These are phyloP conservation scores for Apiospora pterosperma DNA, from an alignment of 2,329 filamentous ascomycete genomes.

Conservation along the genomic window DNA sequence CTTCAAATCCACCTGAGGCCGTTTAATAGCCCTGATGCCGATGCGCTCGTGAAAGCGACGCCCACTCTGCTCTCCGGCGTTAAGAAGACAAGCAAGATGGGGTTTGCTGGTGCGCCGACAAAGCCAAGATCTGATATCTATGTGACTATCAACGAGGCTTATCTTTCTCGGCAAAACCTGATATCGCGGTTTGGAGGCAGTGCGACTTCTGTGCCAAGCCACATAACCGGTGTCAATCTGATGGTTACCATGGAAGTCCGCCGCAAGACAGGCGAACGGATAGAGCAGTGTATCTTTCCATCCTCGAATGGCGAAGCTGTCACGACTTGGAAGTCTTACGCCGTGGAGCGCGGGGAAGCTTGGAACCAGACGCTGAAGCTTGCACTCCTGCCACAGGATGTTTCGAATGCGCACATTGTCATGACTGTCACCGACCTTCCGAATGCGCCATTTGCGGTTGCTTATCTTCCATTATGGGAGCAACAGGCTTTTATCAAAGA, in stretches of 20 bases:
- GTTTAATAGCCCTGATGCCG: constrained; percentile 75
- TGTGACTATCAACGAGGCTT: constrained; percentile 75
- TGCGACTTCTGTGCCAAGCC: constrained; percentile 64
- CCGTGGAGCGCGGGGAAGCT: constrained; percentile 70
- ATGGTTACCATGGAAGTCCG: constrained; percentile 90
- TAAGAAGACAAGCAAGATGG: constrained; percentile 80
- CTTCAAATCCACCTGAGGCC: constrained; percentile 76
- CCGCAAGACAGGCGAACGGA: constrained; percentile 70
- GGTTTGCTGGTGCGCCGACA: constrained; percentile 87
- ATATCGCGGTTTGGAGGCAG: constrained; percentile 69
- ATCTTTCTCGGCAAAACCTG: constrained; percentile 72
- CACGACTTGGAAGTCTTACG: constrained; percentile 86
- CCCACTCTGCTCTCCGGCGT: constrained; percentile 84
- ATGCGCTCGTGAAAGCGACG: constrained; percentile 77
- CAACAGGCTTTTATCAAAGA: constrained; percentile 86
- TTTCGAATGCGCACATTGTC: constrained; percentile 78
- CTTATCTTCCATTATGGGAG: constrained; percentile 92
- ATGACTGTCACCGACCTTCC: constrained; percentile 87
- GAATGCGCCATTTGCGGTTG: constrained; percentile 83
- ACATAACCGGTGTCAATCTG: constrained; percentile 66
- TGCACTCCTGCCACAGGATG: constrained; percentile 73
- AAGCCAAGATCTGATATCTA: constrained; percentile 93
- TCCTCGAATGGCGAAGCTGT: constrained; percentile 76
- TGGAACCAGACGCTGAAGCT: constrained; percentile 91
- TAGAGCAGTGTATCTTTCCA: constrained; percentile 84